Evolutionary conservation across 306 rosid genomes (phyloP), one percentile per base, ranked within the genome.

Genomic region (Fragaria vesca): DNA sequence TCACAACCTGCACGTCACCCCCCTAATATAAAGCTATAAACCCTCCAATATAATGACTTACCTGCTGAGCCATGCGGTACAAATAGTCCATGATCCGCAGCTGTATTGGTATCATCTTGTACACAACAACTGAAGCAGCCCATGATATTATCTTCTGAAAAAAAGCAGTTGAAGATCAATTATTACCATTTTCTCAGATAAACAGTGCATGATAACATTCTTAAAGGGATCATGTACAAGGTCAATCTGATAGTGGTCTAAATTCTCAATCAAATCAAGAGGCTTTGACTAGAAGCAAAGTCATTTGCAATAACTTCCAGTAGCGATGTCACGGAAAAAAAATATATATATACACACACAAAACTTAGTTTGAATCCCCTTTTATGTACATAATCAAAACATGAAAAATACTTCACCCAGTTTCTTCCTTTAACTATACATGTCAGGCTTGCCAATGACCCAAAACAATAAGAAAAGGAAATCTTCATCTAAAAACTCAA

Each of bases 41-140:
- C 21, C 30, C 7, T 3, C 12, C 36, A 17, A 48, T 13, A 60
- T 26, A 7, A 17, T 10, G 38, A 55, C 66, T 60, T 85, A 93
- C 96, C 93, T 38, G 84, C 52, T 21, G 87, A 69, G 74, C 85
- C 71, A 81, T 24, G 79, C 58, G 80, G 81, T 67, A 69, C 76
- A 72, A 58, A 81, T 52, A 45, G 74, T 83, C 89, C 86, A 74
- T 80, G 76, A 51, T 89, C 85, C 67, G 87, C 67, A 72, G 75
- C 54, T 76, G 72, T 83, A 55, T 83, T 76, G 72, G 73, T 47
- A 43, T 91, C 94, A 81, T 86, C 79, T 38, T 79, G 82, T 62
- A 75, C 87, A 85, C 94, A 91, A 71, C 91, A 93, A 72, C 93
- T 81, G 80, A 93, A 93, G 85, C 93, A 91, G 85, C 91, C 84